Evolutionary conservation across 371 early-diverging fungal genomes (phyloP).

Genomic region (Zopfochytrium polystomum): DNA sequence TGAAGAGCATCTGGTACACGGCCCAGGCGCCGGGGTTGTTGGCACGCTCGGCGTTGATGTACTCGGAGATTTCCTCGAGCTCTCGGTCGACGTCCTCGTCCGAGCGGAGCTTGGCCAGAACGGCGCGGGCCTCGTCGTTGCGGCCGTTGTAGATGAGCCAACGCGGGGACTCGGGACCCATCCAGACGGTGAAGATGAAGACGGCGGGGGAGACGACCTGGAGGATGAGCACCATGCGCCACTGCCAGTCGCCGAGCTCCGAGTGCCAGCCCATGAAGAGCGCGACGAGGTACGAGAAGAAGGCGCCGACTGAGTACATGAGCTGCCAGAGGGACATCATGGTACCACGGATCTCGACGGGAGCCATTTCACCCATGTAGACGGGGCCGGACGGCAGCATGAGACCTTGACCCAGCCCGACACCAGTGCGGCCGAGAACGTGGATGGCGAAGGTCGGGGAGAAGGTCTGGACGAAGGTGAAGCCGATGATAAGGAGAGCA

Average conservation of each 20-base stretch:
- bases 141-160: background rate
- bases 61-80: background rate
- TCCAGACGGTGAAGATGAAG: no score
- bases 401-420: constrained; percentile 4
- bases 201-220: no score
- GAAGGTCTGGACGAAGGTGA: no score
- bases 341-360: constrained; percentile 5
- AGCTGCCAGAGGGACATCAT: constrained; percentile 7
- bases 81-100: background rate
- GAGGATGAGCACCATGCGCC: background rate
- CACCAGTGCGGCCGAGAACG: background rate
- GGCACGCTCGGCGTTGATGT: no score
- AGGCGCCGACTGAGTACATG: constrained; percentile 5
- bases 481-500: no score
- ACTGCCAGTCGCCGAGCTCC: constrained; percentile 7
- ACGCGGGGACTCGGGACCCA: constrained; percentile 6
- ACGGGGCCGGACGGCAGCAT: constrained; percentile 7
- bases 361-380: no score
- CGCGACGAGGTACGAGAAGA: no score
- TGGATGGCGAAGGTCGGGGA: background rate
- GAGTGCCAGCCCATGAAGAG: no score
- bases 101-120: no score
- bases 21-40: background rate
- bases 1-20: no score
- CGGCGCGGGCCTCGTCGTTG: no score